Conservation (phyloP, 2,329 filamentous ascomycete genomes). For the Emergomyces africanus region DNA sequence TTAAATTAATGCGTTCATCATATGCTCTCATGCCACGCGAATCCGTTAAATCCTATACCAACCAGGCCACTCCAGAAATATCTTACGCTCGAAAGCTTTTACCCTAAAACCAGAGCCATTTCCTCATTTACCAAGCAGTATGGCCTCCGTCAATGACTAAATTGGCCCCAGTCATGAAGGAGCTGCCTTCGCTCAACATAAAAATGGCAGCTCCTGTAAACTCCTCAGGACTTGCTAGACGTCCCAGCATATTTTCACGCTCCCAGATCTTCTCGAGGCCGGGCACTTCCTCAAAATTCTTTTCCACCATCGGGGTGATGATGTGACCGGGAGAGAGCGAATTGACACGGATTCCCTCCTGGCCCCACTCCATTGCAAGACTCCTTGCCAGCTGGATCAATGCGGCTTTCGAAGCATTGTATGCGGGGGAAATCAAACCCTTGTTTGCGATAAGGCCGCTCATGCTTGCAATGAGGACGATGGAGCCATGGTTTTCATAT, state of each 20-base stretch:
- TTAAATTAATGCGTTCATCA: background rate
- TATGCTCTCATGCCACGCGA: background rate
- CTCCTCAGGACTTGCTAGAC: slow-evolving; percentile 43
- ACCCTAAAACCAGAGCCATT: background rate
- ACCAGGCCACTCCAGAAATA: background rate
- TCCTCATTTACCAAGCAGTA: slow-evolving; percentile 27
- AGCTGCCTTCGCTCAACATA: slow-evolving; percentile 52
- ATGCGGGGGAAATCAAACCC: slow-evolving; percentile 31
- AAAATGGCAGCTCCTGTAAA: slow-evolving; percentile 56
- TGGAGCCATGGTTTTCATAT: slow-evolving; percentile 24
- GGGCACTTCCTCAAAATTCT: slow-evolving; percentile 58
- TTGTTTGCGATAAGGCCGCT: slow-evolving; percentile 39
- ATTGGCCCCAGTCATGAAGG: slow-evolving; percentile 58
- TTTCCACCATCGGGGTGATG: slow-evolving; percentile 62
- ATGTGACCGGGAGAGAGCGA: slow-evolving; percentile 43
- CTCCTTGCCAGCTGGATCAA: slow-evolving; percentile 40
- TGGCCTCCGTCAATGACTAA: slow-evolving; percentile 62
- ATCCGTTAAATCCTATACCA: background rate
- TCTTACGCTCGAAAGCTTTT: background rate
- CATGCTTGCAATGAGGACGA: slow-evolving; percentile 40
- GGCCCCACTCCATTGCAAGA: slow-evolving; percentile 42
- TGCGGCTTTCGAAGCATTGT: slow-evolving; percentile 44
- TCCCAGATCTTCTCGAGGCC: slow-evolving; percentile 39
- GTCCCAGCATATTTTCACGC: slow-evolving; percentile 39
- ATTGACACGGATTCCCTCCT: slow-evolving; percentile 41